phyloP scores from a whole-genome alignment of 1,284 basidiomycete genomes.

The Megacollybia platyphylla region DNA sequence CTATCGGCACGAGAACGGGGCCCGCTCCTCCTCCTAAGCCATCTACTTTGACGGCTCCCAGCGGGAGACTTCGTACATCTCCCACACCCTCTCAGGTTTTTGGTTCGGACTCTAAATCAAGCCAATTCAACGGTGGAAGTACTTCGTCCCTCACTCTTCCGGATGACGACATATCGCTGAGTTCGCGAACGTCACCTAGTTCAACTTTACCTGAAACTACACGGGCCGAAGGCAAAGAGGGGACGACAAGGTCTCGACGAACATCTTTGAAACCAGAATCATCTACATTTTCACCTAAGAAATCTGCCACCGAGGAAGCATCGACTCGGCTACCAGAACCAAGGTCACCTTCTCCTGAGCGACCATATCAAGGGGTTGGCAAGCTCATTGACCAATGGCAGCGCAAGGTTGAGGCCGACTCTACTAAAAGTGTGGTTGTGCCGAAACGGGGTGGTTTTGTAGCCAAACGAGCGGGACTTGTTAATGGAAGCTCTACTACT shows the following conservation, averaged over 20 bases:
- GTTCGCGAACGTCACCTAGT: slow-evolving; percentile 1
- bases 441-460: slow-evolving; percentile 22
- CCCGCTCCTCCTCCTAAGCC: slow-evolving; percentile 2
- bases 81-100: background rate
- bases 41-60: background rate
- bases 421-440: slow-evolving; percentile 14
- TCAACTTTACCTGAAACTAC: slow-evolving; percentile 1
- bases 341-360: slow-evolving; percentile 54
- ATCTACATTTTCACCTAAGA: slow-evolving; percentile 12
- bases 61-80: background rate
- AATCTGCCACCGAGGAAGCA: slow-evolving; percentile 17
- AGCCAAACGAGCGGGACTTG: slow-evolving; percentile 28
- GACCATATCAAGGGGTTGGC: slow-evolving; percentile 68
- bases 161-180: background rate
- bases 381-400: slow-evolving; percentile 78
- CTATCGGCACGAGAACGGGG: slow-evolving; percentile 22
- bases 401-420: slow-evolving; percentile 51
- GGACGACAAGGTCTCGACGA: slow-evolving; percentile 5
- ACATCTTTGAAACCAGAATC: slow-evolving; percentile 7
- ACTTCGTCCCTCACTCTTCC: slow-evolving; percentile 1
- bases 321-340: slow-evolving; percentile 12
- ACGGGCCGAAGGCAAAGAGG: slow-evolving; percentile 1
- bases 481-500: slow-evolving; percentile 13
- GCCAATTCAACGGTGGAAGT: background rate
- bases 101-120: background rate